These are phyloP conservation scores for Bipolaris zeicola DNA, from an alignment of 2,329 filamentous ascomycete genomes.

Conservation along the genomic window DNA sequence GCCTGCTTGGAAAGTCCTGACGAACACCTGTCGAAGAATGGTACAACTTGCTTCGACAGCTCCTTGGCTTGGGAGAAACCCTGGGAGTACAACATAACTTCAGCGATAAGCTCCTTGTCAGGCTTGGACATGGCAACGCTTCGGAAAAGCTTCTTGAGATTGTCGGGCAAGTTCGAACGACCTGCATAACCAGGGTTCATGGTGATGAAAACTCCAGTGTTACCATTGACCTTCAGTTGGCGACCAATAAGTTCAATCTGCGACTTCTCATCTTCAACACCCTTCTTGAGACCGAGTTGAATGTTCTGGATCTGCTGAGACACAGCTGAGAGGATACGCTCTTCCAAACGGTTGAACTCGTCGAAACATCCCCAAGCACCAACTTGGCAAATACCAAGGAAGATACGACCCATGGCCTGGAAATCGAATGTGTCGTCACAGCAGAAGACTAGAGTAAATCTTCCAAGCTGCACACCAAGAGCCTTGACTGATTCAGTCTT, in stretches of 20 bases:
- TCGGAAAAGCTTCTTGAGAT: slow-evolving; percentile 98
- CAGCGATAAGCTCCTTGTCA: slow-evolving; percentile 98
- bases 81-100: slow-evolving; percentile 99
- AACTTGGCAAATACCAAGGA: slow-evolving; percentile 98
- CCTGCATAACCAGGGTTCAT: slow-evolving; percentile 99
- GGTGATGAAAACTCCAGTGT: slow-evolving; percentile 99
- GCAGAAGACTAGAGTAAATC: slow-evolving; percentile 98
- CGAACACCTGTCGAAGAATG: slow-evolving; percentile 94
- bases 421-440: slow-evolving; percentile 99
- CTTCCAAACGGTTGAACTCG: slow-evolving; percentile 98
- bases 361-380: slow-evolving; percentile 99
- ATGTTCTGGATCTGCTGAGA: slow-evolving; percentile 99
- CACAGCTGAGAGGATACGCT: slow-evolving; percentile 95
- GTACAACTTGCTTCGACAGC: slow-evolving; percentile 92
- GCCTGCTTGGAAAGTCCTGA: slow-evolving; percentile 88
- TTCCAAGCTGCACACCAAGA: slow-evolving; percentile 90
- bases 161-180: slow-evolving; percentile 96
- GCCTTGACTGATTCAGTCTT: slow-evolving; percentile 99
- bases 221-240: slow-evolving; percentile 84
- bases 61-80: slow-evolving; percentile 96
- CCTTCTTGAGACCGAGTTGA: slow-evolving; percentile 89
- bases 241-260: slow-evolving; percentile 95
- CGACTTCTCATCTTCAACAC: slow-evolving; percentile 77
- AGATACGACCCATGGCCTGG: slow-evolving; percentile 99
- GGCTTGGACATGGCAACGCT: slow-evolving; percentile 99